Evolutionary conservation across 306 rosid species (phyloP).

Genomic region (Morella rubra): DNA sequence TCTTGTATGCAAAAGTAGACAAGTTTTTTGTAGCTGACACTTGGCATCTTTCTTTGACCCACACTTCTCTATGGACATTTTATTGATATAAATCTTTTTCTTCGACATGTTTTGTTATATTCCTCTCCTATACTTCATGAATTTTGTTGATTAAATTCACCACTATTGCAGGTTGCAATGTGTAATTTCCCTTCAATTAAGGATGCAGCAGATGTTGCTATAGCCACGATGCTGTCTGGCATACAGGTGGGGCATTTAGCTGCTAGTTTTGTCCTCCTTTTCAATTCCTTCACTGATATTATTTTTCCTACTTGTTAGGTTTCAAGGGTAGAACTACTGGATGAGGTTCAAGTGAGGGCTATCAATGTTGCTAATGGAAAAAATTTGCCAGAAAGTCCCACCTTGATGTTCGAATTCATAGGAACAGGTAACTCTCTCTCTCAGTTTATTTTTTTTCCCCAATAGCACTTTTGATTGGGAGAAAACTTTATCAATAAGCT

Average conservation of each 20-base stretch:
- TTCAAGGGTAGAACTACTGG: constrained; percentile 91
- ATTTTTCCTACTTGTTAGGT: constrained; percentile 51
- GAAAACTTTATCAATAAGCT: constrained; percentile 13
- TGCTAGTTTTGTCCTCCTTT: constrained; percentile 18
- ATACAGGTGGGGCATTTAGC: constrained; percentile 66
- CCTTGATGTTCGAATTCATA: constrained; percentile 86
- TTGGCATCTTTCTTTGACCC: background rate
- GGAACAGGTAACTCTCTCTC: constrained; percentile 69
- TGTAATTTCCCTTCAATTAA: constrained; percentile 90
- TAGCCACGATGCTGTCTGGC: constrained; percentile 88
- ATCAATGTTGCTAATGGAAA: constrained; percentile 92
- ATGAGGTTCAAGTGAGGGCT: constrained; percentile 92
- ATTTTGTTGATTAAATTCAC: constrained; percentile 18
- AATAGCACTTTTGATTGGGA: constrained; percentile 20
- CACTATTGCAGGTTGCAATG: constrained; percentile 81
- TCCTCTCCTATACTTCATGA: constrained; percentile 6
- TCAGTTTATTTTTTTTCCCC: constrained; percentile 14
- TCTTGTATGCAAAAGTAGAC: background rate
- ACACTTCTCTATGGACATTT: no score
- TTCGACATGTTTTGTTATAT: constrained; percentile 7
- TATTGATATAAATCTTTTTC: no score
- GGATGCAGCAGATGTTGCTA: constrained; percentile 96
- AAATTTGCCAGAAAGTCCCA: constrained; percentile 71
- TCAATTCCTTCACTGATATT: constrained; percentile 18
- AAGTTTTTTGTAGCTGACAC: background rate